phyloP scores from a whole-genome alignment of 2,329 filamentous ascomycete genomes.

The Cladobotryum mycophilum region DNA sequence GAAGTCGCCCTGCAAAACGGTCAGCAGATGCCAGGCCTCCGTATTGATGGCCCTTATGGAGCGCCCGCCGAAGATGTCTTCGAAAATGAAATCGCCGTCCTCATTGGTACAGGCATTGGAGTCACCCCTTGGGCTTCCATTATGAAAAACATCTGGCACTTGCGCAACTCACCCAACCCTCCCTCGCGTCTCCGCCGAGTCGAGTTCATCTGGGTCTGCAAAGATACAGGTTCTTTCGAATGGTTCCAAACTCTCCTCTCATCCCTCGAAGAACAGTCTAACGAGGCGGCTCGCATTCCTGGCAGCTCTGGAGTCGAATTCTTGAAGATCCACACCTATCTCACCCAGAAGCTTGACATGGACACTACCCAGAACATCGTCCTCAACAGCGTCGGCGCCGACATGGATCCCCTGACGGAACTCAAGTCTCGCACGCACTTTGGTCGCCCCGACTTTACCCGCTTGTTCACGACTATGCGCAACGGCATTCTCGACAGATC shows the following conservation, averaged over 20 bases:
- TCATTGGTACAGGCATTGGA: slow-evolving; percentile 81
- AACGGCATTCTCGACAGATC: slow-evolving; percentile 79
- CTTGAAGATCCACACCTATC: slow-evolving; percentile 94
- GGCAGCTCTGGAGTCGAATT: slow-evolving; percentile 72
- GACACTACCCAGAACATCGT: slow-evolving; percentile 96
- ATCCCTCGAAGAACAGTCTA: slow-evolving; percentile 81
- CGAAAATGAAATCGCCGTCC: slow-evolving; percentile 79
- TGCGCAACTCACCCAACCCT: slow-evolving; percentile 83
- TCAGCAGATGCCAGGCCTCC: slow-evolving; percentile 81
- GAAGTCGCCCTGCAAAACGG: slow-evolving; percentile 92
- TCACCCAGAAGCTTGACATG: slow-evolving; percentile 86
- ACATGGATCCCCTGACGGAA: slow-evolving; percentile 86
- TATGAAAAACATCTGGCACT: slow-evolving; percentile 96
- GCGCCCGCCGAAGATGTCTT: slow-evolving; percentile 97
- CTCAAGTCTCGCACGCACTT: slow-evolving; percentile 88
- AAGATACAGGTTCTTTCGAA: slow-evolving; percentile 90
- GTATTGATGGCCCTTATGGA: slow-evolving; percentile 93
- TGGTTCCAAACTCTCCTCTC: slow-evolving; percentile 96
- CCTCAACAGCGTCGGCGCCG: slow-evolving; percentile 85
- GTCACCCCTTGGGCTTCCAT: slow-evolving; percentile 84
- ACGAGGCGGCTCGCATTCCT: slow-evolving; percentile 59
- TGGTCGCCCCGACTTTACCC: slow-evolving; percentile 81
- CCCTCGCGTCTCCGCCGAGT: slow-evolving; percentile 85
- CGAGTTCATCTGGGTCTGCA: slow-evolving; percentile 99
- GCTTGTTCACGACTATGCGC: slow-evolving; percentile 77